Conservation (phyloP, 148 eudicot species). For the Oxyria digyna region DNA sequence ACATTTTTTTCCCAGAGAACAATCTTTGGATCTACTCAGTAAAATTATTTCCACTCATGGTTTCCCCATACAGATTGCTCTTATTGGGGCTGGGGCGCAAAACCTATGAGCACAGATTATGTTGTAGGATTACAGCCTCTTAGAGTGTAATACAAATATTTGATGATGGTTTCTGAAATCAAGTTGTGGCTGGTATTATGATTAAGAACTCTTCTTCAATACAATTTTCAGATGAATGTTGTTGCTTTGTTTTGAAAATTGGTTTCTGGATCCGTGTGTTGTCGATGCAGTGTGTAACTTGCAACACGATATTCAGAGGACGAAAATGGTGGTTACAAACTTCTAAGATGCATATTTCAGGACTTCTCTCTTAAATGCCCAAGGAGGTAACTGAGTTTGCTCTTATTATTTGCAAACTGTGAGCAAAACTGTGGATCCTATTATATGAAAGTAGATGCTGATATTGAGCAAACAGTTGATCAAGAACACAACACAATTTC, state of each 20-base stretch:
- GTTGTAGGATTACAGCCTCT: neutral
- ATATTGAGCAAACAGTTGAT: neutral
- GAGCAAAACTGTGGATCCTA: too few species aligned
- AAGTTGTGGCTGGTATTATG: too few species aligned
- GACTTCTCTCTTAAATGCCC: too few species aligned
- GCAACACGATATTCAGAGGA: neutral
- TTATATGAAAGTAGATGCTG: neutral
- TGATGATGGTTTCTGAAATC: neutral
- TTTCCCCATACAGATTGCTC: neutral
- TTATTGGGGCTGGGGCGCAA: neutral
- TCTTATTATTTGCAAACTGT: too few species aligned
- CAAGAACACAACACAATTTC: neutral
- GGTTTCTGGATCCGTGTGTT: neutral
- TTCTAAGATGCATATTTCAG: neutral
- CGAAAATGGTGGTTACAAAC: neutral
- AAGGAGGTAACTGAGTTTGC: too few species aligned
- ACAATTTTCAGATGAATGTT: neutral
- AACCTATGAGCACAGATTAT: neutral
- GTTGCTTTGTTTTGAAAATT: neutral
- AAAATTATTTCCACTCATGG: neutral
- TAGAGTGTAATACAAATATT: neutral
- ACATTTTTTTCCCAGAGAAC: neutral
- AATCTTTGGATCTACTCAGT: too few species aligned
- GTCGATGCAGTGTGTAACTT: neutral
- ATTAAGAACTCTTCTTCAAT: too few species aligned